These are phyloP conservation scores for Trametes hirsuta DNA, from an alignment of 1,284 basidiomycete species.

Conservation along the genomic window DNA sequence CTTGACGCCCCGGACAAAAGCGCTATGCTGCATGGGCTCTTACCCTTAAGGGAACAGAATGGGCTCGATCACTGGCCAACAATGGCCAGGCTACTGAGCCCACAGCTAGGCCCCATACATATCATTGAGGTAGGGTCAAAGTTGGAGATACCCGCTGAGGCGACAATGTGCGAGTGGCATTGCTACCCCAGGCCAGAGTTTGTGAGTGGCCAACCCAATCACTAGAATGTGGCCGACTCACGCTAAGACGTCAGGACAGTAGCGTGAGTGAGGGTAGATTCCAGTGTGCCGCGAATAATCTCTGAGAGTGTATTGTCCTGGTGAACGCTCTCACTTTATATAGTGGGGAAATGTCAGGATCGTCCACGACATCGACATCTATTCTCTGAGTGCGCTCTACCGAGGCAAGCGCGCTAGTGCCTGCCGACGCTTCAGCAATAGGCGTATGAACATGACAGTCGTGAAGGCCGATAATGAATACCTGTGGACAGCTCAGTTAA, in stretches of 20 bases:
- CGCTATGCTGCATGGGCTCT: background rate
- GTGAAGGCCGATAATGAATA: conserved; percentile 75
- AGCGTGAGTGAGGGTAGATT: too few species aligned
- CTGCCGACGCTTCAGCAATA: conserved; percentile 56
- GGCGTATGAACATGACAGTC: conserved; percentile 60
- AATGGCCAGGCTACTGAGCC: background rate
- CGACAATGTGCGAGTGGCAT: too few species aligned
- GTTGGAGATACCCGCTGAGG: too few species aligned
- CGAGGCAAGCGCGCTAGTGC: conserved; percentile 38
- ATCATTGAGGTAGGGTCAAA: too few species aligned
- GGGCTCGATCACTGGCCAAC: background rate
- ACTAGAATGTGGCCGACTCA: too few species aligned
- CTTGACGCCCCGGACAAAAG: conserved; percentile 11
- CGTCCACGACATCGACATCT: background rate
- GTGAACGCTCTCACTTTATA: too few species aligned
- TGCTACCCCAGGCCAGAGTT: too few species aligned
- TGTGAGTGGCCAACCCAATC: too few species aligned
- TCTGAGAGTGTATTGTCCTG: too few species aligned
- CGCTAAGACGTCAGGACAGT: too few species aligned
- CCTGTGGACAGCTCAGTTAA: conserved; percentile 43
- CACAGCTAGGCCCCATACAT: background rate
- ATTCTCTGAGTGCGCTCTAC: conserved; percentile 9
- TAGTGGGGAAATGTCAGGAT: too few species aligned
- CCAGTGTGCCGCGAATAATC: too few species aligned
- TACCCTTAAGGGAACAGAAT: background rate